These are phyloP conservation scores for Rhizoclosmatium sp. DNA, from an alignment of 192 early-diverging fungal genomes.

Conservation along the genomic window DNA sequence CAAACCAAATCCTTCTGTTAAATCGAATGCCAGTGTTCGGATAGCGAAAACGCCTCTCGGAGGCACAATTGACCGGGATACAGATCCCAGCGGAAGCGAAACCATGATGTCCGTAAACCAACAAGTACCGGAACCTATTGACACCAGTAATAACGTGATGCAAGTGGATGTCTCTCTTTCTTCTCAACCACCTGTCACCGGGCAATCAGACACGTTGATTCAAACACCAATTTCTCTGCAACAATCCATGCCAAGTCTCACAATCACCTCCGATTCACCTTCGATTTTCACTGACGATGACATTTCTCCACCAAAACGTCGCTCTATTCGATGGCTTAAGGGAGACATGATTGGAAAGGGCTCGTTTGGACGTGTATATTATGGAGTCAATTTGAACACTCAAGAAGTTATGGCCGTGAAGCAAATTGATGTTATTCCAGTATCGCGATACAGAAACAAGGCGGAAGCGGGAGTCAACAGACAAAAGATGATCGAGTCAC, in stretches of 20 bases:
- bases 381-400: constrained; percentile 82
- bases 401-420: constrained; percentile 76
- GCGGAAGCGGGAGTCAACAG: constrained; percentile 31
- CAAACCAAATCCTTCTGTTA: constrained; percentile 1
- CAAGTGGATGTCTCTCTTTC: neutral
- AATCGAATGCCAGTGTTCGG: neutral
- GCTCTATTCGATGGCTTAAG: constrained; percentile 73
- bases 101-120: neutral
- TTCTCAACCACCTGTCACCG: neutral
- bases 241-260: neutral
- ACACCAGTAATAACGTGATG: neutral
- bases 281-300: constrained; percentile 22
- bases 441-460: constrained; percentile 58
- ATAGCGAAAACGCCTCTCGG: neutral
- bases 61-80: neutral
- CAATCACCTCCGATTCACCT: neutral
- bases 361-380: constrained; percentile 92
- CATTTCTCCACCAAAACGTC: constrained; percentile 22
- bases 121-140: neutral
- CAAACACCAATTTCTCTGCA: neutral
- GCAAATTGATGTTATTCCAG: constrained; percentile 41
- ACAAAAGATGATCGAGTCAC: constrained; percentile 62
- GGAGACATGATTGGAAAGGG: constrained; percentile 90
- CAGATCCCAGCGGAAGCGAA: neutral
- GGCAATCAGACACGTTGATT: neutral